Evolutionary conservation across 768 basidiomycete species (phyloP).

Genomic region (Lentinus tigrinus): DNA sequence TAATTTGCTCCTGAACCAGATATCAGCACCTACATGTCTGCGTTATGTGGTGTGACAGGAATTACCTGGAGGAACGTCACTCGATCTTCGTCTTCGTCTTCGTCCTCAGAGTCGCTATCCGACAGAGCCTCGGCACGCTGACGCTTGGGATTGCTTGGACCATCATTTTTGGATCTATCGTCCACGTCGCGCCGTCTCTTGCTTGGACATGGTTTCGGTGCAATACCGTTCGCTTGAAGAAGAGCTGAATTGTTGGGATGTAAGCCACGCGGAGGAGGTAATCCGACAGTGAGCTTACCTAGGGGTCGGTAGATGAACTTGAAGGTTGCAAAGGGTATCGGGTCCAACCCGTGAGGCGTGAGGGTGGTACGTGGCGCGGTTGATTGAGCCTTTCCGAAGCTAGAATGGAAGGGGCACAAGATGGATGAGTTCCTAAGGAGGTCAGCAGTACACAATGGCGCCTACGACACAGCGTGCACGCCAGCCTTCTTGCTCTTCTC

Average conservation of each 20-base stretch:
- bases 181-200: not conserved
- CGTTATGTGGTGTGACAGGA: too few relatives aligned
- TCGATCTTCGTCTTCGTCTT: not conserved
- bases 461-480: slow-evolving; percentile 12
- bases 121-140: not conserved
- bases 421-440: too few relatives aligned
- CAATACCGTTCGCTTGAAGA: slow-evolving; percentile 5
- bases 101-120: not conserved
- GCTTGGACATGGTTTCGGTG: not conserved
- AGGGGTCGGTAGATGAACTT: slow-evolving; percentile 13
- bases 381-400: not conserved
- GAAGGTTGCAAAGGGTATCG: slow-evolving; percentile 9
- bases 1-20: not conserved
- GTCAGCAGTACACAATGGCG: too few relatives aligned
- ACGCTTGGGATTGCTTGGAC: not conserved
- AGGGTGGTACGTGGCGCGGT: not conserved
- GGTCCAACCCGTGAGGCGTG: not conserved
- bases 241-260: not conserved
- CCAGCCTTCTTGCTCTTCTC: slow-evolving; percentile 20
- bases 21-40: too few relatives aligned
- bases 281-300: not conserved
- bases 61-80: not conserved
- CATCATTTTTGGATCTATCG: not conserved
- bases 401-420: too few relatives aligned
- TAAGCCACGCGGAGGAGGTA: too few relatives aligned